A percentile compares a stretch with the other conserved stretches of the same genome.
Conservation (phyloP, 2,329 filamentous ascomycete genomes). For the Alternaria gansuensis region DNA sequence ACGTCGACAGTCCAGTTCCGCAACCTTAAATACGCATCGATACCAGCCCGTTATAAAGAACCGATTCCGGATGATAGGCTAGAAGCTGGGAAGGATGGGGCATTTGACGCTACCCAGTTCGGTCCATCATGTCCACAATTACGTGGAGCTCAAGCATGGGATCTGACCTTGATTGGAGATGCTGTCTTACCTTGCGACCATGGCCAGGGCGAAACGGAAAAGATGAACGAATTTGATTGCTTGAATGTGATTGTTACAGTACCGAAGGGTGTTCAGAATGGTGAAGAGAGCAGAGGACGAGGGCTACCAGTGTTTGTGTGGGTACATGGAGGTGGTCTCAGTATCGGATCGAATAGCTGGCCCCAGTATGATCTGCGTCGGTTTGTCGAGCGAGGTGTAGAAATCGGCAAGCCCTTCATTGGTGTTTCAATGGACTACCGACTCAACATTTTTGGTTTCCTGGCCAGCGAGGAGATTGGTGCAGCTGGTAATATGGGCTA, state of each 20-base stretch:
- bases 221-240: slow-evolving; percentile 49
- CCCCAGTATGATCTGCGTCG: slow-evolving; percentile 60
- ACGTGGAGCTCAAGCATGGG: slow-evolving; percentile 42
- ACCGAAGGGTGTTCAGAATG: slow-evolving; percentile 27
- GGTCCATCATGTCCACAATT: slow-evolving; percentile 53
- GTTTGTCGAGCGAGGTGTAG: slow-evolving; percentile 56
- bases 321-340: slow-evolving; percentile 64
- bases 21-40: slow-evolving; percentile 49
- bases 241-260: slow-evolving; percentile 48
- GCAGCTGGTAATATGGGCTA: slow-evolving; percentile 44
- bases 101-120: slow-evolving; percentile 47
- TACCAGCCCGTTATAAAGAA: slow-evolving; percentile 47
- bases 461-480: slow-evolving; percentile 60
- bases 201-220: slow-evolving; percentile 32
- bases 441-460: slow-evolving; percentile 43
- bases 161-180: slow-evolving; percentile 38
- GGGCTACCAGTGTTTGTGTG: slow-evolving; percentile 62
- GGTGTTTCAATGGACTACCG: slow-evolving; percentile 52
- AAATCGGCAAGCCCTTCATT: slow-evolving; percentile 58
- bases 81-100: slow-evolving; percentile 12
- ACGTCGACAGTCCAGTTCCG: slow-evolving; percentile 44
- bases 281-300: background rate
- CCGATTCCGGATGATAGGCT: slow-evolving; percentile 33
- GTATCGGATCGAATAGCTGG: slow-evolving; percentile 61
- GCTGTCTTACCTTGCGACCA: slow-evolving; percentile 20